Conservation (phyloP, 192 early-diverging fungal genomes). For the Coemansia sp. region DNA sequence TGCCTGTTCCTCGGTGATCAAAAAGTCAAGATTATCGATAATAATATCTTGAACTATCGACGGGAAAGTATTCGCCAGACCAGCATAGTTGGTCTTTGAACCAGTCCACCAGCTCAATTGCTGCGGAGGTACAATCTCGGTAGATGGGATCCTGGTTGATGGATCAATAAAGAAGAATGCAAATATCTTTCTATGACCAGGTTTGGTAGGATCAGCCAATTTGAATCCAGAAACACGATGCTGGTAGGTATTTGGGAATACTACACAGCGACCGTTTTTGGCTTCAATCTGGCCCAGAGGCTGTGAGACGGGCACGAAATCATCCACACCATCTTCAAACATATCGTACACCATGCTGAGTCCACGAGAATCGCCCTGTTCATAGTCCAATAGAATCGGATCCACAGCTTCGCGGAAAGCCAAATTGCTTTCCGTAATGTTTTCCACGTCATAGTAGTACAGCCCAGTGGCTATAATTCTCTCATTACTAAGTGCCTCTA, state of each 20-base stretch:
- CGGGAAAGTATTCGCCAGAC: too few relatives aligned
- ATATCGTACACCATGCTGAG: background rate
- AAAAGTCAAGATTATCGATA: too few relatives aligned
- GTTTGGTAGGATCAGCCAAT: constrained; percentile 10
- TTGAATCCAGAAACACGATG: constrained; percentile 6
- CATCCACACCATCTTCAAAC: constrained; percentile 3
- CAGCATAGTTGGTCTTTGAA: too few relatives aligned
- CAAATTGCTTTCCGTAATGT: constrained; percentile 7
- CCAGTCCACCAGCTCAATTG: constrained; percentile 17
- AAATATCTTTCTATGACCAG: constrained; percentile 18
- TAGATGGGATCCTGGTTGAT: constrained; percentile 8
- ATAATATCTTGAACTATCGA: too few relatives aligned
- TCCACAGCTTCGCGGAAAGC: constrained; percentile 8
- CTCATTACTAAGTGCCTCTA: constrained; percentile 9
- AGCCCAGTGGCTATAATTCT: constrained; percentile 10
- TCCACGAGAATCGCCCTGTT: background rate
- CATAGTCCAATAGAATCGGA: background rate
- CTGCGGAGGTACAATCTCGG: constrained; percentile 20
- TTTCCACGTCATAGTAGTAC: constrained; percentile 15
- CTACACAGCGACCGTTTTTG: constrained; percentile 34
- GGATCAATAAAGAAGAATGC: constrained; percentile 31
- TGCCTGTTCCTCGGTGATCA: too few relatives aligned
- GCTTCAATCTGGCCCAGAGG: constrained; percentile 18
- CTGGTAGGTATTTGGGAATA: constrained; percentile 27
- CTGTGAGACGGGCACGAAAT: constrained; percentile 12